A percentile compares a stretch with the other conserved stretches of the same genome.
phyloP scores from a whole-genome alignment of 352 stramenopile species.

The Globisporangium acanthophoron region DNA sequence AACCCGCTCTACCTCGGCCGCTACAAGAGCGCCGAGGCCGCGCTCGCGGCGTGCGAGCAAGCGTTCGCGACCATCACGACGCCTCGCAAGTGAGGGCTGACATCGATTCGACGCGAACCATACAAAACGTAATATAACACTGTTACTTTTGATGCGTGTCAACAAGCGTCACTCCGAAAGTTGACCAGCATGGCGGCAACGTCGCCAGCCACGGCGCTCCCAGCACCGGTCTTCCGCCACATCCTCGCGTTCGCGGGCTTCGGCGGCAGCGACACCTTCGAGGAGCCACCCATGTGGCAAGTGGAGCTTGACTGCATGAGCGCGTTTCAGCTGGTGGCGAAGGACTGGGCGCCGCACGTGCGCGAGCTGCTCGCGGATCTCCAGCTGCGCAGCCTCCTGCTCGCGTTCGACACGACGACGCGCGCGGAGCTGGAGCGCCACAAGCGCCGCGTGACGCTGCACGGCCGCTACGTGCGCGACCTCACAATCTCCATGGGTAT shows the following conservation, averaged over 20 bases:
- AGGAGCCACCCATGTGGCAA: conserved; percentile 4
- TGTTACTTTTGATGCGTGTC: background rate
- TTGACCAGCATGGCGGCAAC: background rate
- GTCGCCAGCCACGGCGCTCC: conserved; percentile 12
- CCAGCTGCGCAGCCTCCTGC: conserved; percentile 20
- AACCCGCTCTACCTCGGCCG: conserved; percentile 66
- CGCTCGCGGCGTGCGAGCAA: conserved; percentile 50
- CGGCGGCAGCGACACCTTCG: conserved; percentile 15
- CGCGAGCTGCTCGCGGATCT: conserved; percentile 23
- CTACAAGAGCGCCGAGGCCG: conserved; percentile 59
- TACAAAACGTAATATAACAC: background rate
- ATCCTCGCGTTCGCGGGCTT: conserved; percentile 26
- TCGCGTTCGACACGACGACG: conserved; percentile 25
- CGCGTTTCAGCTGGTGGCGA: conserved; percentile 26
- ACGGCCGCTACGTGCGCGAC: conserved; percentile 19
- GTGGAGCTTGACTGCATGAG: conserved; percentile 9
- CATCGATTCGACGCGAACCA: background rate
- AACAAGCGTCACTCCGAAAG: too few species aligned
- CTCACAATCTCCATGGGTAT: conserved; percentile 24
- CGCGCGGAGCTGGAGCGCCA: conserved; percentile 15
- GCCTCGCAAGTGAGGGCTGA: conserved; percentile 32
- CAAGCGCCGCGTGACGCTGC: conserved; percentile 16
- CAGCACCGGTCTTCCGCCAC: conserved; percentile 25
- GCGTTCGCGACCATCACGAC: conserved; percentile 51
- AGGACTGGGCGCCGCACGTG: conserved; percentile 25